These are phyloP conservation scores for Pseudomassariella vexata DNA, from an alignment of 2,329 filamentous ascomycete genomes.

Conservation along the genomic window DNA sequence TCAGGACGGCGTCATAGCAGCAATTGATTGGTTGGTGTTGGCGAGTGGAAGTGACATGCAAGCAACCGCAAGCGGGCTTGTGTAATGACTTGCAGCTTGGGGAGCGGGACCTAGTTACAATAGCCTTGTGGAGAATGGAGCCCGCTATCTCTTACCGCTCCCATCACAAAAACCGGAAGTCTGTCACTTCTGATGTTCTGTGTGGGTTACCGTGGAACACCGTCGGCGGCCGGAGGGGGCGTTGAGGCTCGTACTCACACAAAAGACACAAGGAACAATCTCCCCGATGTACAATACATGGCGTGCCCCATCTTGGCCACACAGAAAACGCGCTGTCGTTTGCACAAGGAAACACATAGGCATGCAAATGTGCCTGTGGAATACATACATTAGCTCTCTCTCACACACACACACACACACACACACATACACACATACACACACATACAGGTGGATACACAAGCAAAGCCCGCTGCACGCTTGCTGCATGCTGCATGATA, in stretches of 20 bases:
- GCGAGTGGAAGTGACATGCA: constrained; percentile 23
- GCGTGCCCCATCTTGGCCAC: constrained; percentile 8
- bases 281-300: constrained; percentile 14
- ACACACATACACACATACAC: constrained; percentile 8
- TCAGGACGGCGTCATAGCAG: background rate
- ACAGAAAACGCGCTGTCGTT: constrained; percentile 19
- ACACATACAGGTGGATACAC: constrained; percentile 8
- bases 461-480: too few relatives aligned
- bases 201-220: too few relatives aligned
- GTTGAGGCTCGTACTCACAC: too few relatives aligned
- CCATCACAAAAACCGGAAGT: too few relatives aligned
- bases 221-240: too few relatives aligned
- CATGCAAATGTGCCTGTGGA: constrained; percentile 8
- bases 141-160: too few relatives aligned
- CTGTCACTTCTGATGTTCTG: too few relatives aligned
- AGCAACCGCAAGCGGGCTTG: constrained; percentile 17
- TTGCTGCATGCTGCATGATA: background rate
- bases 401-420: constrained; percentile 11
- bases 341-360: constrained; percentile 18
- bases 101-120: too few relatives aligned
- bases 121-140: constrained; percentile 11
- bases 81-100: constrained; percentile 14
- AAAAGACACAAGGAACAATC: constrained; percentile 11
- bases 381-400: constrained; percentile 3
- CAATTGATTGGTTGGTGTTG: constrained; percentile 23